A percentile compares a stretch with the other conserved stretches of the same genome.
phyloP scores from a whole-genome alignment of 2,329 filamentous ascomycete species.

The Balansia obtecta region DNA sequence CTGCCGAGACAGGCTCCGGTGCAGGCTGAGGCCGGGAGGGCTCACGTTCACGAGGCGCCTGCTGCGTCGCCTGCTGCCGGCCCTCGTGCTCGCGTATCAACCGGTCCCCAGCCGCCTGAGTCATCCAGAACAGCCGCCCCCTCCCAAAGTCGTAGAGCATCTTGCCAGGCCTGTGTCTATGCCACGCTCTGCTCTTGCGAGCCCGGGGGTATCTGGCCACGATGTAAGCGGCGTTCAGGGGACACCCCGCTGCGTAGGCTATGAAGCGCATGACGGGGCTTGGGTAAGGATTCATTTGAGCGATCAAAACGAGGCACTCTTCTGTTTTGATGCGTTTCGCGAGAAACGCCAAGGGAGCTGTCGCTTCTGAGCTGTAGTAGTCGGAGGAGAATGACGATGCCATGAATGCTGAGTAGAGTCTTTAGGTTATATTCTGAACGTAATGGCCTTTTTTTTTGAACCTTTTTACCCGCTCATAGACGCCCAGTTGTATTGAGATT shows the following conservation, averaged over 20 bases:
- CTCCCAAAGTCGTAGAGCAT: neutral
- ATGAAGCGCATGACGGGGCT: conserved; percentile 3
- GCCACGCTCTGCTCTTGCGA: neutral
- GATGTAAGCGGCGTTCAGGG: neutral
- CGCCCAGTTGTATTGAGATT: neutral
- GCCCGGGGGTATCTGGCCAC: conserved; percentile 3
- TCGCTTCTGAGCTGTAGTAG: neutral
- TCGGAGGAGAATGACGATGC: neutral
- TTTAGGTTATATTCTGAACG: neutral
- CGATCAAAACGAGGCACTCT: conserved; percentile 3
- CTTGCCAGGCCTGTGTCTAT: neutral
- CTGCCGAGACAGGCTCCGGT: neutral
- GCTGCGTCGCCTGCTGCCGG: neutral
- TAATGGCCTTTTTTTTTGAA: too few relatives aligned
- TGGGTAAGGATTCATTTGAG: neutral
- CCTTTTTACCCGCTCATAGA: too few relatives aligned
- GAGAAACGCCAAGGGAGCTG: neutral
- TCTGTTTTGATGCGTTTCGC: neutral
- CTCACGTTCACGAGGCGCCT: neutral
- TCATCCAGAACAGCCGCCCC: conserved; percentile 3
- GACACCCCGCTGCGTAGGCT: neutral
- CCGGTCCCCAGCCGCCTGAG: neutral
- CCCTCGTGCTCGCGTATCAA: neutral
- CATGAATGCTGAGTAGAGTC: neutral
- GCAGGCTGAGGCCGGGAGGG: neutral